phyloP scores from a whole-genome alignment of 306 rosid genomes.

The Cucurbita maxima region DNA sequence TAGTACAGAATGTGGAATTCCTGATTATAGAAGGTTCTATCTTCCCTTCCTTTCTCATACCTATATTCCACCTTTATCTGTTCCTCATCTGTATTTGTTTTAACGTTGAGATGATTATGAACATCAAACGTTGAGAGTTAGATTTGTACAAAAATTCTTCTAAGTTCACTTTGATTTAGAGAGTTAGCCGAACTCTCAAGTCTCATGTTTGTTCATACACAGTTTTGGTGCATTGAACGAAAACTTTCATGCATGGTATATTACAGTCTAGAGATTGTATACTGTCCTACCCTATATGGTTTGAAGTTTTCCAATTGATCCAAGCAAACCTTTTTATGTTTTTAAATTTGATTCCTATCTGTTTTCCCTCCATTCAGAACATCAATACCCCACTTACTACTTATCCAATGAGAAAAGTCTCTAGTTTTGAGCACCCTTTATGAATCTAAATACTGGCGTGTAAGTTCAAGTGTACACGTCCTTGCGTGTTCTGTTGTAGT shows the following conservation, averaged over 20 bases:
- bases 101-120: not conserved
- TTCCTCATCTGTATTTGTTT: not conserved
- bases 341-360: not conserved
- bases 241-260: too few species aligned
- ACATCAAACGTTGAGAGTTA: not conserved
- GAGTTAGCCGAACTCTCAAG: not conserved
- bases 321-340: too few species aligned
- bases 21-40: slow-evolving; percentile 79
- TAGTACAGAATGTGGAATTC: slow-evolving; percentile 95
- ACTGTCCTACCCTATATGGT: too few species aligned
- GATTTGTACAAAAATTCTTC: not conserved
- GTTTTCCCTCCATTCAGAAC: not conserved
- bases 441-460: not conserved
- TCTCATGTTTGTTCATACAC: not conserved
- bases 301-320: too few species aligned
- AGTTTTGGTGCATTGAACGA: too few species aligned
- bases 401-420: too few species aligned
- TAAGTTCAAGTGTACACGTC: not conserved
- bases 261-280: too few species aligned
- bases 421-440: not conserved
- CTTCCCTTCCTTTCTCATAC: slow-evolving; percentile 1
- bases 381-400: too few species aligned
- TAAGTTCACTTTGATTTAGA: not conserved
- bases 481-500: not conserved
- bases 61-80: not conserved